Evolutionary conservation across 371 early-diverging fungal genomes (phyloP).

Genomic region (Mortierella polycephala): DNA sequence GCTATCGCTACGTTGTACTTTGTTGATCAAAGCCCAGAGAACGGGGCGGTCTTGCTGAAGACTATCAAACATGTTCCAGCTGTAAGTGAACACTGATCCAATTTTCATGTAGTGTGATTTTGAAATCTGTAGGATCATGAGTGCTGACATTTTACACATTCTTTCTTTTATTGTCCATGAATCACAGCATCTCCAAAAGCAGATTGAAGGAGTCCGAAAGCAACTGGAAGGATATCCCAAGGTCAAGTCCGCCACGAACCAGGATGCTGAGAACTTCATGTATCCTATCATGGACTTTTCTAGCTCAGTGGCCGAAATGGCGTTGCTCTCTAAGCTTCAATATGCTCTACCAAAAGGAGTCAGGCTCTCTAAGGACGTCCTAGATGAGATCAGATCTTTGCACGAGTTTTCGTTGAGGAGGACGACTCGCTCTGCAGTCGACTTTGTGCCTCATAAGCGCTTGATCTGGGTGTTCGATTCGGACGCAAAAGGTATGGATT

Average conservation of each 20-base stretch:
- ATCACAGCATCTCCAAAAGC: slow-evolving; percentile 52
- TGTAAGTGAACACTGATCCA: slow-evolving; percentile 40
- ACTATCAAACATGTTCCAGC: slow-evolving; percentile 68
- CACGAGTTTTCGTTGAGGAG: slow-evolving; percentile 61
- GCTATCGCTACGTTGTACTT: slow-evolving; percentile 80
- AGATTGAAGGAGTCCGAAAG: slow-evolving; percentile 52
- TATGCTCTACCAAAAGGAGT: slow-evolving; percentile 30
- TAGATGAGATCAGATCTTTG: slow-evolving; percentile 52
- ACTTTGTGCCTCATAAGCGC: slow-evolving; percentile 75
- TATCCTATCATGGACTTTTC: slow-evolving; percentile 67
- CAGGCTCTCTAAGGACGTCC: slow-evolving; percentile 22
- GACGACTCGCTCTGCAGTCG: slow-evolving; percentile 70
- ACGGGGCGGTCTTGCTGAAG: slow-evolving; percentile 62
- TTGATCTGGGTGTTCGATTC: slow-evolving; percentile 72
- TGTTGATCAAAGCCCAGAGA: slow-evolving; percentile 67
- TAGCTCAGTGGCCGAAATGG: slow-evolving; percentile 66
- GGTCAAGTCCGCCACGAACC: slow-evolving; percentile 26
- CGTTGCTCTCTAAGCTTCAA: slow-evolving; percentile 60
- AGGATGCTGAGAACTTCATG: slow-evolving; percentile 38
- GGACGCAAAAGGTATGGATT: slow-evolving; percentile 41
- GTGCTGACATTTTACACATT: background rate
- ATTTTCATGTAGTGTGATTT: background rate
- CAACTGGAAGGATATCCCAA: slow-evolving; percentile 52
- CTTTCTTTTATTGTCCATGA: background rate
- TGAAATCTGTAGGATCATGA: background rate